Evolutionary conservation across 306 rosid species (phyloP).

Genomic region (Acmispon strigosus): DNA sequence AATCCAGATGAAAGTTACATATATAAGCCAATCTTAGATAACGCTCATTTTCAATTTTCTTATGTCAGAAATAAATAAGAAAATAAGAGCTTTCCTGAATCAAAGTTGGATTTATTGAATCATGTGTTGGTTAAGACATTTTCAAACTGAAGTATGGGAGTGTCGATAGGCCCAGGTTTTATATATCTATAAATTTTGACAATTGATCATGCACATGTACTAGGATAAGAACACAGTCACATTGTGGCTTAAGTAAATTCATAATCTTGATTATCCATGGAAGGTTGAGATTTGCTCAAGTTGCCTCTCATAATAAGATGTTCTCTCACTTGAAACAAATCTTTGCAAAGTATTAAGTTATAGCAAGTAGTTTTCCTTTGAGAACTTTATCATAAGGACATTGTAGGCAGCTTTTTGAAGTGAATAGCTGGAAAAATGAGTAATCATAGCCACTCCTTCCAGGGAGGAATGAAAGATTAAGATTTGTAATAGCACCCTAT

Average conservation of each 20-base stretch:
- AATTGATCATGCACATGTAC: neutral
- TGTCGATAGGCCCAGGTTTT: neutral
- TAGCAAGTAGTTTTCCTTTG: neutral
- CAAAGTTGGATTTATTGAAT: neutral
- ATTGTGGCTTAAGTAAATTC: neutral
- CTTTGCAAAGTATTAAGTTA: neutral
- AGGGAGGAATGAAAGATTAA: slow-evolving; percentile 11
- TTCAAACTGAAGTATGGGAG: neutral
- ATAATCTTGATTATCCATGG: neutral
- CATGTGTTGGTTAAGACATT: neutral
- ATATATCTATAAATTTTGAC: neutral
- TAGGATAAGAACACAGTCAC: neutral
- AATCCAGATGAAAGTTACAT: neutral
- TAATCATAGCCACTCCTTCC: neutral
- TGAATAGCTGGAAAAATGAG: neutral
- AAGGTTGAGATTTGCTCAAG: neutral
- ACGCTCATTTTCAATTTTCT: neutral
- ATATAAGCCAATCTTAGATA: neutral
- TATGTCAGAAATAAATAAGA: neutral
- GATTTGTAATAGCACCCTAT: neutral
- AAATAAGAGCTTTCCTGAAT: neutral
- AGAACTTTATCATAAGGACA: neutral
- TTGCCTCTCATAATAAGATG: neutral
- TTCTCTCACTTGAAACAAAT: neutral
- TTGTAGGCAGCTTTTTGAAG: neutral